A percentile compares a stretch with the other conserved stretches of the same genome.
Evolutionary conservation across 805 yeast genomes (phyloP).

Genomic region (Zygoascus flipseniorum): DNA sequence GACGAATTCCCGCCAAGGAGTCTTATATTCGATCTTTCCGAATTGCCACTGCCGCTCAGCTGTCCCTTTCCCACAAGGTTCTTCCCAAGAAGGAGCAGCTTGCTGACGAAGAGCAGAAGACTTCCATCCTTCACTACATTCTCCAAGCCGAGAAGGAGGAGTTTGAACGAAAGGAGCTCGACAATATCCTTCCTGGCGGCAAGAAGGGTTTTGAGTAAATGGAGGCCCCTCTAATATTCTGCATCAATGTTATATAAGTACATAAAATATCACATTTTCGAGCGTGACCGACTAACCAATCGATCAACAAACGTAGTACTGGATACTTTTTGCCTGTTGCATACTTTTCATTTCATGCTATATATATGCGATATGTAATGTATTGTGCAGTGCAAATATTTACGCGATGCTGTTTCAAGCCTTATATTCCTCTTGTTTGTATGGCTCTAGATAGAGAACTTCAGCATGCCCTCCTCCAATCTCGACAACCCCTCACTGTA

Average conservation of each 20-base stretch:
- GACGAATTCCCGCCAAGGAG: conserved; percentile 78
- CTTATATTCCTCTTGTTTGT: not conserved
- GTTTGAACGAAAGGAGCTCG: conserved; percentile 79
- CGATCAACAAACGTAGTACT: too few species aligned
- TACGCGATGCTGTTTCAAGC: too few species aligned
- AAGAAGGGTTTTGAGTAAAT: conserved; percentile 9
- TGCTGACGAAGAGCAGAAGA: conserved; percentile 49
- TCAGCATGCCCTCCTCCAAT: conserved; percentile 12
- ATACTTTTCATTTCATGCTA: too few species aligned
- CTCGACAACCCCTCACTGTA: conserved; percentile 20
- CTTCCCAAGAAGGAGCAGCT: conserved; percentile 74
- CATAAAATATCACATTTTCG: too few species aligned
- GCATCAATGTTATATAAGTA: not conserved
- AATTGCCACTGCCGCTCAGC: conserved; percentile 86
- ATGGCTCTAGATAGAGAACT: not conserved
- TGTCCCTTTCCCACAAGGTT: conserved; percentile 71
- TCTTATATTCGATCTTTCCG: conserved; percentile 88
- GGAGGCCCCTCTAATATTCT: not conserved
- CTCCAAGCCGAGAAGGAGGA: conserved; percentile 93
- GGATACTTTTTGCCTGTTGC: too few species aligned
- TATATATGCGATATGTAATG: too few species aligned
- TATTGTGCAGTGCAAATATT: too few species aligned
- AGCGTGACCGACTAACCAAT: too few species aligned
- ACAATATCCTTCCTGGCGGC: conserved; percentile 43
- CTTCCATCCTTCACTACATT: conserved; percentile 76